phyloP scores from a whole-genome alignment of 352 stramenopile genomes.

The Pseudoperonospora humuli region DNA sequence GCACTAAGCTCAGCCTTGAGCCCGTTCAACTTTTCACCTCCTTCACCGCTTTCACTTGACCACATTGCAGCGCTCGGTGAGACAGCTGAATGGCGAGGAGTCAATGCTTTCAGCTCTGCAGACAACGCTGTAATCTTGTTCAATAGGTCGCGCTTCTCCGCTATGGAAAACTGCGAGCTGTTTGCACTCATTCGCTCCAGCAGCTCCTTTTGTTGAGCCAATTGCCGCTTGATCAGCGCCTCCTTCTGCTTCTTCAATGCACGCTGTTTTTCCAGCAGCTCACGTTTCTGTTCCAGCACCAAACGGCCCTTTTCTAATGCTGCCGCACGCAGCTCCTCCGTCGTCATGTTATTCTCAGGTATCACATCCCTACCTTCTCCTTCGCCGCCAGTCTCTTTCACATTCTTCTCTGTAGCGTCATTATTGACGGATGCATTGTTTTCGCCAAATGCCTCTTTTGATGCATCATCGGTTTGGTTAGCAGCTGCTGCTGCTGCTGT shows the following conservation, averaged over 20 bases:
- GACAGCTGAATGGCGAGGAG: slow-evolving; percentile 22
- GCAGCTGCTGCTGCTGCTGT: slow-evolving; percentile 35
- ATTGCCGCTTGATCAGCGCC: slow-evolving; percentile 68
- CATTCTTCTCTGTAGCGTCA: slow-evolving; percentile 8
- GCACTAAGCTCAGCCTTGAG: slow-evolving; percentile 62
- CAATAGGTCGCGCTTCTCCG: slow-evolving; percentile 68
- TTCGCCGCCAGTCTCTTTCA: slow-evolving; percentile 13
- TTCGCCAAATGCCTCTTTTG: slow-evolving; percentile 23
- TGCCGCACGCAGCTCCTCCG: slow-evolving; percentile 61
- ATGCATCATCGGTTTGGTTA: slow-evolving; percentile 28
- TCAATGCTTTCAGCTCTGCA: slow-evolving; percentile 56
- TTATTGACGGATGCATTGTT: slow-evolving; percentile 6
- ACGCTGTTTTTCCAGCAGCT: slow-evolving; percentile 78
- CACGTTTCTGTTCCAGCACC: slow-evolving; percentile 81
- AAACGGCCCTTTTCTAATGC: slow-evolving; percentile 73
- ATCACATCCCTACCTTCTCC: slow-evolving; percentile 6
- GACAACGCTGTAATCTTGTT: slow-evolving; percentile 81
- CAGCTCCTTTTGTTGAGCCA: slow-evolving; percentile 76
- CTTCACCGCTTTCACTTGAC: slow-evolving; percentile 7
- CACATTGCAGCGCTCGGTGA: slow-evolving; percentile 12
- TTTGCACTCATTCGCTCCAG: slow-evolving; percentile 78
- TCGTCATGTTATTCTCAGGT: slow-evolving; percentile 56
- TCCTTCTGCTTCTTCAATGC: slow-evolving; percentile 81
- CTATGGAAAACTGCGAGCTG: slow-evolving; percentile 52
- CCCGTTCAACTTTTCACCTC: slow-evolving; percentile 32